These are phyloP conservation scores for Trichoderma asperellum DNA, from an alignment of 2,329 filamentous ascomycete species.

Conservation along the genomic window DNA sequence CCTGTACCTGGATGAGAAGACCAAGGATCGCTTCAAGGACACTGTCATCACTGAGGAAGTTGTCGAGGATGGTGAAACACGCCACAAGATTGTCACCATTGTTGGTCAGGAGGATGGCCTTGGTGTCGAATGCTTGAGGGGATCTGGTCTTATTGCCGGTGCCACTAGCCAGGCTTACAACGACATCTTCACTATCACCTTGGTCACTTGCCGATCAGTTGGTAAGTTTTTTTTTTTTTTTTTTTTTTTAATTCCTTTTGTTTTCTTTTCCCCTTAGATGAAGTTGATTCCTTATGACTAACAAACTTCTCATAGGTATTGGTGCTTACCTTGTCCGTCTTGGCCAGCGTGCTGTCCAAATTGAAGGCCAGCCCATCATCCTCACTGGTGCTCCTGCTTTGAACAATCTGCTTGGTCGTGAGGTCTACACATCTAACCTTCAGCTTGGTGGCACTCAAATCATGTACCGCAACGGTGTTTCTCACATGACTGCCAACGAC, in stretches of 20 bases:
- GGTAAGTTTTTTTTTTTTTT: constrained; percentile 57
- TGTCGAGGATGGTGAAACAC: constrained; percentile 82
- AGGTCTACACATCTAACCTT: constrained; percentile 98
- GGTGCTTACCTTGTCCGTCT: constrained; percentile 98
- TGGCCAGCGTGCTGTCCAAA: constrained; percentile 96
- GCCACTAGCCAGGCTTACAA: constrained; percentile 96
- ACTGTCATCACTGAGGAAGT: constrained; percentile 78
- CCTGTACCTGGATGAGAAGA: constrained; percentile 85
- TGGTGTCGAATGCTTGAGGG: constrained; percentile 95
- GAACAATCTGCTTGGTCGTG: constrained; percentile 96
- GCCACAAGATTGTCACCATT: constrained; percentile 92
- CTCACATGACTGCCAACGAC: constrained; percentile 96
- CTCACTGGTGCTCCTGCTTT: constrained; percentile 95
- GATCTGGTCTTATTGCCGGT: constrained; percentile 96
- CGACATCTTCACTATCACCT: constrained; percentile 97
- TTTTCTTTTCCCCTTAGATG: neutral
- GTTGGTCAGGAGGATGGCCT: constrained; percentile 93
- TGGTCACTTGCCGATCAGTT: constrained; percentile 97
- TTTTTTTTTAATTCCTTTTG: neutral
- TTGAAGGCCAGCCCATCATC: constrained; percentile 98
- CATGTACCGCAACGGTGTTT: constrained; percentile 99
- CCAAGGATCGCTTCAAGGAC: constrained; percentile 85
- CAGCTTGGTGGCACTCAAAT: constrained; percentile 99
- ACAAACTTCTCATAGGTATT: constrained; percentile 64
- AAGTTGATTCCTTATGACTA: neutral